A percentile compares a stretch with the other conserved stretches of the same genome.
phyloP scores from a whole-genome alignment of 2,329 filamentous ascomycete species.

The Teratosphaeria destructans region DNA sequence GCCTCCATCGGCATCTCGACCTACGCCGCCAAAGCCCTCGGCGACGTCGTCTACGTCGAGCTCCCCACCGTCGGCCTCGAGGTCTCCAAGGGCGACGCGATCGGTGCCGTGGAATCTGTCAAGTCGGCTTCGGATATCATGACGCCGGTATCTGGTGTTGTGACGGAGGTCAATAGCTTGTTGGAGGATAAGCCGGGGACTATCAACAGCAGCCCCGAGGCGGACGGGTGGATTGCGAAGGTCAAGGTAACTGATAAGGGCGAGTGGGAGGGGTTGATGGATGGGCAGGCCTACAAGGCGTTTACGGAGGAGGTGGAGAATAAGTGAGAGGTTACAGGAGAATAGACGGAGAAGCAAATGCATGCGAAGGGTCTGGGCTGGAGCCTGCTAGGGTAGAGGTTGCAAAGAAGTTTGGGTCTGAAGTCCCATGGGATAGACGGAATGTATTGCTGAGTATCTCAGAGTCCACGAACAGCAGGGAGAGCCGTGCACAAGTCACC shows the following conservation, averaged over 20 bases:
- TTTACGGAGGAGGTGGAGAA: slow-evolving; percentile 49
- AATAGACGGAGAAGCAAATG: background rate
- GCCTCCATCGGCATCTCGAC: slow-evolving; percentile 72
- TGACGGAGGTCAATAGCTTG: slow-evolving; percentile 60
- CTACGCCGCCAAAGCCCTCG: slow-evolving; percentile 84
- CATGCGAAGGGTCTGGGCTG: background rate
- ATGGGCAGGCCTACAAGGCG: slow-evolving; percentile 62
- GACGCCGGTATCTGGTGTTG: slow-evolving; percentile 68
- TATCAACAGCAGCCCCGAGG: slow-evolving; percentile 86
- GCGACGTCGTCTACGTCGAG: slow-evolving; percentile 96
- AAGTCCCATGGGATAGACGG: no score
- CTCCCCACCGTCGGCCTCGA: slow-evolving; percentile 63
- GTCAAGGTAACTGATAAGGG: slow-evolving; percentile 61
- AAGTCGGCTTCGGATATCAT: slow-evolving; percentile 98
- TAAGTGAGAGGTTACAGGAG: slow-evolving; percentile 3
- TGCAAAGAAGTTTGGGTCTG: no score
- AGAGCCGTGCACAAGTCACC: no score
- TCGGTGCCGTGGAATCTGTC: slow-evolving; percentile 94
- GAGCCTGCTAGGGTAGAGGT: background rate
- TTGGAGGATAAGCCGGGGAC: slow-evolving; percentile 77
- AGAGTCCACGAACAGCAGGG: no score
- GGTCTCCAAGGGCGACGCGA: slow-evolving; percentile 65
- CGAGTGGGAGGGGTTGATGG: slow-evolving; percentile 70
- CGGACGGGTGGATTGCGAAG: slow-evolving; percentile 87
- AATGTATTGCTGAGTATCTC: no score